Percentiles rank a stretch among this genome's conserved stretches.
phyloP scores from a whole-genome alignment of 805 yeast species.

The Candida dajiaensis region DNA sequence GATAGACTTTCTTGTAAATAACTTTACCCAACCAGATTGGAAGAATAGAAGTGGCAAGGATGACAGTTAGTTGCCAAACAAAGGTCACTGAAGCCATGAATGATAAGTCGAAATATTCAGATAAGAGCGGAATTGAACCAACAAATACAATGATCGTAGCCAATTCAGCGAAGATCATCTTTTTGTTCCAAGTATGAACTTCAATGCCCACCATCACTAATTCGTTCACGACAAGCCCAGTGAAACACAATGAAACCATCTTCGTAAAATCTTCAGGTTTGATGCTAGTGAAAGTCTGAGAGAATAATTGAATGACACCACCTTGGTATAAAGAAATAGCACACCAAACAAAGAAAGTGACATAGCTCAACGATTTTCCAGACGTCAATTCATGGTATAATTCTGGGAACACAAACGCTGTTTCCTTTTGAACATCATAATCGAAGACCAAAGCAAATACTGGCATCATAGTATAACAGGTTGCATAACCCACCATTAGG shows the following conservation, averaged over 20 bases:
- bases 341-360: constrained; percentile 89
- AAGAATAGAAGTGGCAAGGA: constrained; percentile 62
- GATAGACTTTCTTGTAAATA: constrained; percentile 69
- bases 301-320: constrained; percentile 68
- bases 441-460: constrained; percentile 91
- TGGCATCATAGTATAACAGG: constrained; percentile 97
- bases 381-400: constrained; percentile 85
- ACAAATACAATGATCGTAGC: constrained; percentile 63
- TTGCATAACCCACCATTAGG: constrained; percentile 98
- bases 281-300: constrained; percentile 73
- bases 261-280: constrained; percentile 45
- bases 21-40: constrained; percentile 89
- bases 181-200: constrained; percentile 83
- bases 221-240: constrained; percentile 78
- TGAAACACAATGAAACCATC: constrained; percentile 84
- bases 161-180: constrained; percentile 68
- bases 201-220: constrained; percentile 90
- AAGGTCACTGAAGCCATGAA: constrained; percentile 55
- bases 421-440: constrained; percentile 82
- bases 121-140: constrained; percentile 74
- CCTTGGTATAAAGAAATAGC: constrained; percentile 91
- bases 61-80: constrained; percentile 62
- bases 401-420: constrained; percentile 90
- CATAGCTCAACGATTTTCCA: constrained; percentile 80
- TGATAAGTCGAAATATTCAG: constrained; percentile 77